Conservation (phyloP, 2,329 filamentous ascomycete genomes). For the Keithomyces neogunnii region DNA sequence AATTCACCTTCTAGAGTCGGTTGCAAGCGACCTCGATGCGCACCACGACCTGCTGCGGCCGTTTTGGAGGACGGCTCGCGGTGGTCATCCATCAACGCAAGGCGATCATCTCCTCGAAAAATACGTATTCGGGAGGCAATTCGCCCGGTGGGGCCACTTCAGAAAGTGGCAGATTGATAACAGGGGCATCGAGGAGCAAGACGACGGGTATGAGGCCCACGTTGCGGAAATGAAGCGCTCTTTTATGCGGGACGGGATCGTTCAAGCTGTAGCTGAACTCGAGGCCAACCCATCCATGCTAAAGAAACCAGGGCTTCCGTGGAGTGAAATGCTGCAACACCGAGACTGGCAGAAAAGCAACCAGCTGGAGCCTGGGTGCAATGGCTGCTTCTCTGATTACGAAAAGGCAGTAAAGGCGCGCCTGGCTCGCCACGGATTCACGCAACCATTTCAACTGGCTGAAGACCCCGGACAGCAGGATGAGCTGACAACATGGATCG, state of each 20-base stretch:
- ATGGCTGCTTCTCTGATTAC: conserved; percentile 13
- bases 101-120: background rate
- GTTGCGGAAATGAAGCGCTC: background rate
- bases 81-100: too few species aligned
- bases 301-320: too few species aligned
- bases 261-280: background rate
- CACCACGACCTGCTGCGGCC: background rate
- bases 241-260: background rate
- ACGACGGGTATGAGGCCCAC: conserved; percentile 5
- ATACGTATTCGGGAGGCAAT: conserved; percentile 16
- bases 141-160: conserved; percentile 19
- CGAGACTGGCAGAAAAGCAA: background rate
- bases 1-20: background rate
- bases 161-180: conserved; percentile 19
- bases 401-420: conserved; percentile 13
- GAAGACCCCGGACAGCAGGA: conserved; percentile 19
- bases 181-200: conserved; percentile 7
- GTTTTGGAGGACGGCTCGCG: background rate
- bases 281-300: background rate
- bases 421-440: conserved; percentile 18
- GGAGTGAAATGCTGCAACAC: background rate
- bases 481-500: conserved; percentile 25
- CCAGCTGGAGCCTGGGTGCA: conserved; percentile 5
- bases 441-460: conserved; percentile 17
- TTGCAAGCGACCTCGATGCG: background rate